Conservation (phyloP, 352 stramenopile species). For the Aphanomyces invadans region DNA sequence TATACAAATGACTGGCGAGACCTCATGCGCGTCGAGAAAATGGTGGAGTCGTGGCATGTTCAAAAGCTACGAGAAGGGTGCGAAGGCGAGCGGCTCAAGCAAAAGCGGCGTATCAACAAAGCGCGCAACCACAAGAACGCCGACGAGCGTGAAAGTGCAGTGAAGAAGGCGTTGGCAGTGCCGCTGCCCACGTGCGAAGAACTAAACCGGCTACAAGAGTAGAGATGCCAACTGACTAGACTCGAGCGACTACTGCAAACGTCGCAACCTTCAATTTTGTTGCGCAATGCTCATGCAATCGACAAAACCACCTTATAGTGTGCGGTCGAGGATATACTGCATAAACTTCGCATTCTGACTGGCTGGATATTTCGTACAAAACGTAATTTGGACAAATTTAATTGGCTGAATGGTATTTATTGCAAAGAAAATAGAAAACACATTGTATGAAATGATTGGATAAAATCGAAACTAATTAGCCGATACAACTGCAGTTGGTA, state of each 20-base stretch:
- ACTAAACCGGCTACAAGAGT: slow-evolving; percentile 45
- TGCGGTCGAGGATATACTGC: no score
- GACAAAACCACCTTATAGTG: no score
- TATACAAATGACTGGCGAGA: slow-evolving; percentile 82
- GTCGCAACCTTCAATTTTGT: no score
- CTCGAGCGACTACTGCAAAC: no score
- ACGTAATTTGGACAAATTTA: no score
- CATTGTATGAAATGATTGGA: no score
- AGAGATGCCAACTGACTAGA: slow-evolving; percentile 6
- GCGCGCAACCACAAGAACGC: slow-evolving; percentile 59
- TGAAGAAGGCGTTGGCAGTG: slow-evolving; percentile 74
- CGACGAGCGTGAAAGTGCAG: slow-evolving; percentile 62
- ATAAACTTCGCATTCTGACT: no score
- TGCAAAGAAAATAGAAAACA: no score
- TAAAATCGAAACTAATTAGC: neutral
- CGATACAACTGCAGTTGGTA: neutral
- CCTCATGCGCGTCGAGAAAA: slow-evolving; percentile 73
- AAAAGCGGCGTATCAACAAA: slow-evolving; percentile 84
- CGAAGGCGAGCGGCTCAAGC: slow-evolving; percentile 72
- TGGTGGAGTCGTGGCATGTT: slow-evolving; percentile 79
- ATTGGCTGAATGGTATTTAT: no score
- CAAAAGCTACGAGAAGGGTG: slow-evolving; percentile 61
- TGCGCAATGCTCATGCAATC: no score
- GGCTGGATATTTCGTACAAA: no score
- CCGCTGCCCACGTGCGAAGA: slow-evolving; percentile 80